A percentile compares a stretch with the other conserved stretches of the same genome.
These are phyloP conservation scores for Ilex asprella DNA, from an alignment of 257 asterid species.

Conservation along the genomic window DNA sequence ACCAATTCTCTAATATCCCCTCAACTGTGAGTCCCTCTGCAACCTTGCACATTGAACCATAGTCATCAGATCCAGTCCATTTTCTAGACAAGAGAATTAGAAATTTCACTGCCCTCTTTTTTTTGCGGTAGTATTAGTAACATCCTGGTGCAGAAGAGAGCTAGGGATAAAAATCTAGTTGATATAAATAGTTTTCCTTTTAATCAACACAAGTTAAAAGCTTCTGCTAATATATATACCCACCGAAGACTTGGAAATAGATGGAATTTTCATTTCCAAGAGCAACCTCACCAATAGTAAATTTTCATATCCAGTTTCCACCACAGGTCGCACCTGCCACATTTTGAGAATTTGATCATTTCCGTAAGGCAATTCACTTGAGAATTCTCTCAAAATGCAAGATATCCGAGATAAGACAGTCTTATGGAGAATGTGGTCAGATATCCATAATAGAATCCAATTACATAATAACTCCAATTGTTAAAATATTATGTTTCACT, in stretches of 20 bases:
- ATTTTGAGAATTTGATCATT: slow-evolving; percentile 4
- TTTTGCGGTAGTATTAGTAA: too few relatives aligned
- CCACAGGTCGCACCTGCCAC: slow-evolving; percentile 91
- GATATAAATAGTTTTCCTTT: neutral
- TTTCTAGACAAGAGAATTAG: neutral
- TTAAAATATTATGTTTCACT: too few relatives aligned
- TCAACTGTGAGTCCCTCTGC: slow-evolving; percentile 73
- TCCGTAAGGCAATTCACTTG: too few relatives aligned
- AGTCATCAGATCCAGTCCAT: slow-evolving; percentile 13
- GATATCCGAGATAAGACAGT: too few relatives aligned
- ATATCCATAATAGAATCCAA: too few relatives aligned
- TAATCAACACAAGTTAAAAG: too few relatives aligned
- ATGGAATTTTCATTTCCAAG: slow-evolving; percentile 63
- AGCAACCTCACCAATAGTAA: slow-evolving; percentile 82
- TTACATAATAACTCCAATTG: too few relatives aligned
- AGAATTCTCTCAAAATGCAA: too few relatives aligned
- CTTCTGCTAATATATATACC: slow-evolving; percentile 21
- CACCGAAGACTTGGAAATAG: slow-evolving; percentile 77
- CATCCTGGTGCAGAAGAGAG: too few relatives aligned
- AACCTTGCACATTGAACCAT: slow-evolving; percentile 44
- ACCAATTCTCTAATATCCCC: slow-evolving; percentile 73
- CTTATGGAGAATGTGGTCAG: too few relatives aligned
- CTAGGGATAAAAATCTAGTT: neutral
- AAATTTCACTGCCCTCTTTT: too few relatives aligned
- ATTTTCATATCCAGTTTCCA: slow-evolving; percentile 95